phyloP scores from a whole-genome alignment of 345 rosid species.

The Syzygium aqueum region DNA sequence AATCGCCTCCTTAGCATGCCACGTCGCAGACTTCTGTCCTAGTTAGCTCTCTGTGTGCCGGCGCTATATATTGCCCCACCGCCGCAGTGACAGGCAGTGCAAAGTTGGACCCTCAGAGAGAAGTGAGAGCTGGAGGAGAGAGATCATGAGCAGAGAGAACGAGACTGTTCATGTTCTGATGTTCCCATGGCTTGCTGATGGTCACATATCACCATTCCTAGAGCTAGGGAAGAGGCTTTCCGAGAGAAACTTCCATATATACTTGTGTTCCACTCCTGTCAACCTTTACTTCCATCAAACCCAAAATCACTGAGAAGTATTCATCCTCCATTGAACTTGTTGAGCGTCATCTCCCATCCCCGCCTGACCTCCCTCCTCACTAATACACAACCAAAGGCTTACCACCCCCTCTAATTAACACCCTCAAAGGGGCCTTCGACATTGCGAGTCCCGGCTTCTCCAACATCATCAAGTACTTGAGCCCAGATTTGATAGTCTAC shows the following conservation, averaged over 20 bases:
- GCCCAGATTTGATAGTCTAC: conserved; percentile 20
- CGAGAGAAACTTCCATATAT: conserved; percentile 11
- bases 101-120: background rate
- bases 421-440: conserved; percentile 24
- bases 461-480: background rate
- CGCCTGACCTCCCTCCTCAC: conserved; percentile 36
- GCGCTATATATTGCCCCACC: background rate
- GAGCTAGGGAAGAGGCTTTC: conserved; percentile 31
- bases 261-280: conserved; percentile 25
- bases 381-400: conserved; percentile 33
- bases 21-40: background rate
- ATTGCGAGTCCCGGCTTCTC: conserved; percentile 11
- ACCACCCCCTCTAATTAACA: conserved; percentile 18
- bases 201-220: conserved; percentile 32
- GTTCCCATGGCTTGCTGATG: conserved; percentile 44
- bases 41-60: background rate
- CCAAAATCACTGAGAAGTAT: background rate
- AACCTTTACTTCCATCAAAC: conserved; percentile 16
- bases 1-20: background rate
- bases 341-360: conserved; percentile 21
- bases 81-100: background rate
- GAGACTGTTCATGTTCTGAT: conserved; percentile 13
- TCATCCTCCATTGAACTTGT: conserved; percentile 18
- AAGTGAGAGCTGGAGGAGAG: background rate
- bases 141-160: background rate